Evolutionary conservation across 495 filamentous ascomycete species (phyloP).

Genomic region (Penicillium ucsense): DNA sequence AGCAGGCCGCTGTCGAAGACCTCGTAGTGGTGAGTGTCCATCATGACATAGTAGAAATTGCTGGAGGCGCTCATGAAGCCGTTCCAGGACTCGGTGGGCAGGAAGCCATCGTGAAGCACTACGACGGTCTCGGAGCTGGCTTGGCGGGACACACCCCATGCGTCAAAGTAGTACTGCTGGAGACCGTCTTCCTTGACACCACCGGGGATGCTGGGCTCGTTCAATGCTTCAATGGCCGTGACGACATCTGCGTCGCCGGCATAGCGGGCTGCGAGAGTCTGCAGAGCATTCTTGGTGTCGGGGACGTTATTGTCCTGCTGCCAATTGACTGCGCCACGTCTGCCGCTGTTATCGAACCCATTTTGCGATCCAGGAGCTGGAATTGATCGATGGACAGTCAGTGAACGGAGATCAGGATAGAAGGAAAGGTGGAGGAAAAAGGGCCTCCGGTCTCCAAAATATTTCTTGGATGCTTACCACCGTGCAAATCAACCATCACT

Average conservation of each 20-base stretch:
- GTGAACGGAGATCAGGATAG: background rate
- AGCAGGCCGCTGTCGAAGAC: constrained; percentile 55
- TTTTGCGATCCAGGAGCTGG: constrained; percentile 69
- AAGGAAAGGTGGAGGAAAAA: too few species aligned
- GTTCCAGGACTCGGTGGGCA: constrained; percentile 54
- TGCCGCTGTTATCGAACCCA: constrained; percentile 70
- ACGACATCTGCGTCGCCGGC: constrained; percentile 53
- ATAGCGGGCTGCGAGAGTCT: constrained; percentile 51
- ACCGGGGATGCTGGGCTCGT: constrained; percentile 54
- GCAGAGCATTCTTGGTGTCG: constrained; percentile 48
- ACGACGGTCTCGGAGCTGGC: constrained; percentile 45
- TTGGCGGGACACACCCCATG: constrained; percentile 44
- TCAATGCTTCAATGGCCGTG: constrained; percentile 60
- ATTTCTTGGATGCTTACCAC: constrained; percentile 35
- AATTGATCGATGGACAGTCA: constrained; percentile 8
- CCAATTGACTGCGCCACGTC: constrained; percentile 57
- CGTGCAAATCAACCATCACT: constrained; percentile 63
- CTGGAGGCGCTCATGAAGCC: constrained; percentile 51
- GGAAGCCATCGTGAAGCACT: constrained; percentile 61
- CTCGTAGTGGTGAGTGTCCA: constrained; percentile 62
- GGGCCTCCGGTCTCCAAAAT: too few species aligned
- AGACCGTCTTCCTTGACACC: constrained; percentile 42
- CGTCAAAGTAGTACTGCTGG: constrained; percentile 55
- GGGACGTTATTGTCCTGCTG: constrained; percentile 45
- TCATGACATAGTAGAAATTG: constrained; percentile 51